Evolutionary conservation across 148 eudicot species (phyloP).

Genomic region (Hydrangea macrophylla): DNA sequence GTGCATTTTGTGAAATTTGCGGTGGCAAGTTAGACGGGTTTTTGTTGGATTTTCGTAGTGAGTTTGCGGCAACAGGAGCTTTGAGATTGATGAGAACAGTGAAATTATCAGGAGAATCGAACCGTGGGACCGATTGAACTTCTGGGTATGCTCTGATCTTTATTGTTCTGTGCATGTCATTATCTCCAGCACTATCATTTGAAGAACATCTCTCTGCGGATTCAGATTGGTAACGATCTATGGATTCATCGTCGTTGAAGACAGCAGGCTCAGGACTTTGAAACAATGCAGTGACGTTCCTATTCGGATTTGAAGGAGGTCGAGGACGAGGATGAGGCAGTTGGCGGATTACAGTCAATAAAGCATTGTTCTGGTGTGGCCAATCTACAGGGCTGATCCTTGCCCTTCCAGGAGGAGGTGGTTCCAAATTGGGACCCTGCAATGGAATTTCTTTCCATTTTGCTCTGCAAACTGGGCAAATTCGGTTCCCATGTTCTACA

Average conservation of each 20-base stretch:
- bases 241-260: slow-evolving; percentile 68
- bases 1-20: slow-evolving; percentile 36
- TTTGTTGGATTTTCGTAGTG: slow-evolving; percentile 12
- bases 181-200: slow-evolving; percentile 11
- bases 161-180: slow-evolving; percentile 25
- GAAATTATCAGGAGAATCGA: slow-evolving; percentile 37
- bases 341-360: slow-evolving; percentile 47
- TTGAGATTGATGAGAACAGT: slow-evolving; percentile 63
- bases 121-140: slow-evolving; percentile 44
- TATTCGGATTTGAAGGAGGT: slow-evolving; percentile 39
- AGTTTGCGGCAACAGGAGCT: slow-evolving; percentile 49
- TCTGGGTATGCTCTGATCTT: slow-evolving; percentile 54
- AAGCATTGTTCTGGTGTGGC: slow-evolving; percentile 35
- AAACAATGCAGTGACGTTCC: slow-evolving; percentile 30
- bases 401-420: slow-evolving; percentile 37
- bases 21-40: slow-evolving; percentile 22
- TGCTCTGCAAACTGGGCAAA: slow-evolving; percentile 85
- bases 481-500: slow-evolving; percentile 72
- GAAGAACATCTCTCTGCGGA: slow-evolving; percentile 17
- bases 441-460: slow-evolving; percentile 80
- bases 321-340: slow-evolving; percentile 43
- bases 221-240: slow-evolving; percentile 33
- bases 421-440: slow-evolving; percentile 46
- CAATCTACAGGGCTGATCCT: slow-evolving; percentile 37
- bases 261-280: slow-evolving; percentile 62